A percentile compares a stretch with the other conserved stretches of the same genome.
phyloP scores from a whole-genome alignment of 164 flowering plant species.

The Kingdonia uniflora region DNA sequence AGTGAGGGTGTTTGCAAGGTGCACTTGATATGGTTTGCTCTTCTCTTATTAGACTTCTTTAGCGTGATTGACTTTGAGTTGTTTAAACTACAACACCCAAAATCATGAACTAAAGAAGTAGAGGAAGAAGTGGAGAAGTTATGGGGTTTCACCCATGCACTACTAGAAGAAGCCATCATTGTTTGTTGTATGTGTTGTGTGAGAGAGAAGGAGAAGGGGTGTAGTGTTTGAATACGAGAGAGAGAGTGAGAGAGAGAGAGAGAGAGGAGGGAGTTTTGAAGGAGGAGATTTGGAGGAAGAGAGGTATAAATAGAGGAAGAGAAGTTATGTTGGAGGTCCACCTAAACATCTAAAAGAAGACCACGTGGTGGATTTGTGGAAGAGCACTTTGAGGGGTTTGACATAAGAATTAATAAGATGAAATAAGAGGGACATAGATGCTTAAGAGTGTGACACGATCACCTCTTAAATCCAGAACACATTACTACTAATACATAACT shows the following conservation, averaged over 20 bases:
- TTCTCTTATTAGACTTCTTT: not conserved
- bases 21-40: constrained; percentile 4
- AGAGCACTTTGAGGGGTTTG: constrained; percentile 18
- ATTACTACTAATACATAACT: no score
- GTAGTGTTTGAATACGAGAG: not conserved
- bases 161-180: constrained; percentile 1
- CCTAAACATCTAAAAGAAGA: constrained; percentile 19
- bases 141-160: constrained; percentile 6
- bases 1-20: constrained; percentile 13
- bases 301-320: constrained; percentile 6
- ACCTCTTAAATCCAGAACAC: not conserved
- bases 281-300: not conserved
- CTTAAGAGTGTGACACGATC: constrained; percentile 21
- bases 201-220: not conserved
- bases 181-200: constrained; percentile 5
- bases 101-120: no score
- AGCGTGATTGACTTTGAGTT: no score
- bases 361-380: constrained; percentile 49
- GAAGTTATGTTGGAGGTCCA: constrained; percentile 22
- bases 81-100: no score
- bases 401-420: constrained; percentile 15
- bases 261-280: constrained; percentile 3
- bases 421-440: constrained; percentile 9
- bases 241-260: constrained; percentile 1
- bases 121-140: constrained; percentile 1